Evolutionary conservation across 1,284 basidiomycete genomes (phyloP).

Genomic region (Cystobasidium pallidum): DNA sequence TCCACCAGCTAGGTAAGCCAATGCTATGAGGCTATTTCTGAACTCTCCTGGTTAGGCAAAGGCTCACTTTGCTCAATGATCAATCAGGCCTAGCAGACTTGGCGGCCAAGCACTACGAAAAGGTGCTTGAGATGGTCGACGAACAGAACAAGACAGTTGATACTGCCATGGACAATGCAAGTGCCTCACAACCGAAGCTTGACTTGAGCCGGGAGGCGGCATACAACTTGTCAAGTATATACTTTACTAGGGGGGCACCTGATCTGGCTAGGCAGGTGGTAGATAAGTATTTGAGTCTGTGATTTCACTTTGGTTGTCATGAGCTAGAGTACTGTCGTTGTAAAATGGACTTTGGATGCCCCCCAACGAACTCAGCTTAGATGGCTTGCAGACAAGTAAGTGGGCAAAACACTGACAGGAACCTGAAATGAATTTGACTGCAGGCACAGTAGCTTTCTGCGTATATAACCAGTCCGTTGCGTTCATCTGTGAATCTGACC

Average conservation of each 20-base stretch:
- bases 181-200: background rate
- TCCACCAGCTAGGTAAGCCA: conserved; percentile 79
- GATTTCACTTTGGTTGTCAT: no score
- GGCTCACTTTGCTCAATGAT: no score
- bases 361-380: no score
- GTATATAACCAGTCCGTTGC: no score
- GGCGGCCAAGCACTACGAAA: conserved; percentile 80
- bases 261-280: conserved; percentile 57
- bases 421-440: no score
- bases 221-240: conserved; percentile 83
- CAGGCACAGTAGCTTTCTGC: no score
- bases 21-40: background rate
- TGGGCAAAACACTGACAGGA: no score
- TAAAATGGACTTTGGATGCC: background rate
- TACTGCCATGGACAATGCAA: background rate
- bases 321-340: conserved; percentile 11
- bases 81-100: conserved; percentile 71
- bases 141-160: background rate
- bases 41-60: no score
- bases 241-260: conserved; percentile 70
- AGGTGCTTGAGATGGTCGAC: conserved; percentile 65
- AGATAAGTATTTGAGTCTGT: conserved; percentile 51
- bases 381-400: no score
- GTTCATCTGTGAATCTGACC: no score
- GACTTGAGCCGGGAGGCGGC: conserved; percentile 66